phyloP scores from a whole-genome alignment of 2,329 filamentous ascomycete genomes.

The Cladophialophora carrionii region DNA sequence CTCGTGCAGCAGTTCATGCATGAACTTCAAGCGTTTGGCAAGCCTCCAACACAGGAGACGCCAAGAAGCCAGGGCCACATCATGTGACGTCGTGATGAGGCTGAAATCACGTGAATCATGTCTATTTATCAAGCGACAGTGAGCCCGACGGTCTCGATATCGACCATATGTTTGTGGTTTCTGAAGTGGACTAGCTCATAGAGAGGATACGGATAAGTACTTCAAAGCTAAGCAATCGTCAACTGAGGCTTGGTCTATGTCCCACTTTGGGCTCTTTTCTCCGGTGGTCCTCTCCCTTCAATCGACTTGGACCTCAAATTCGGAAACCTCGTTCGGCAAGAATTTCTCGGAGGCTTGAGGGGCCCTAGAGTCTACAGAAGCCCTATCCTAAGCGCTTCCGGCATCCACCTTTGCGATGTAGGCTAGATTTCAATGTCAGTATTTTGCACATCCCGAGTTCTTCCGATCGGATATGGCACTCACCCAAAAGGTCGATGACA shows the following conservation, averaged over 20 bases:
- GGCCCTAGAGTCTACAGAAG: background rate
- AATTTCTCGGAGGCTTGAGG: background rate
- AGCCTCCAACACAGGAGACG: slow-evolving; percentile 10
- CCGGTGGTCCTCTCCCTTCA: slow-evolving; percentile 7
- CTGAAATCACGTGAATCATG: slow-evolving; percentile 19
- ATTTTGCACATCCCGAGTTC: slow-evolving; percentile 19
- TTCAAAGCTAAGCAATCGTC: slow-evolving; percentile 17
- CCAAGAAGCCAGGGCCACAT: slow-evolving; percentile 8
- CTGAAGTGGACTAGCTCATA: slow-evolving; percentile 12
- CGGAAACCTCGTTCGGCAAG: slow-evolving; percentile 15
- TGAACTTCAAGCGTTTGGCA: slow-evolving; percentile 1
- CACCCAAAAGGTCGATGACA: slow-evolving; percentile 73
- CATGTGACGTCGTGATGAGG: slow-evolving; percentile 23
- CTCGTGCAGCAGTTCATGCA: slow-evolving; percentile 7
- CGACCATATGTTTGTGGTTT: slow-evolving; percentile 14
- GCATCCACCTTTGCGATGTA: slow-evolving; percentile 77
- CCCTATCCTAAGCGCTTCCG: slow-evolving; percentile 39
- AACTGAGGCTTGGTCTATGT: slow-evolving; percentile 25
- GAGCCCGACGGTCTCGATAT: background rate
- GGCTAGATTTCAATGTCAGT: slow-evolving; percentile 51
- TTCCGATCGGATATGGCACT: slow-evolving; percentile 37
- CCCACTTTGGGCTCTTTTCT: slow-evolving; percentile 17
- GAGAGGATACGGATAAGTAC: slow-evolving; percentile 21
- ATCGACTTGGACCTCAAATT: slow-evolving; percentile 7
- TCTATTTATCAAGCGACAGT: background rate